Base-by-base conservation (phyloP, 2,329 filamentous ascomycete genomes). In the Aspergillus sp. region DNA sequence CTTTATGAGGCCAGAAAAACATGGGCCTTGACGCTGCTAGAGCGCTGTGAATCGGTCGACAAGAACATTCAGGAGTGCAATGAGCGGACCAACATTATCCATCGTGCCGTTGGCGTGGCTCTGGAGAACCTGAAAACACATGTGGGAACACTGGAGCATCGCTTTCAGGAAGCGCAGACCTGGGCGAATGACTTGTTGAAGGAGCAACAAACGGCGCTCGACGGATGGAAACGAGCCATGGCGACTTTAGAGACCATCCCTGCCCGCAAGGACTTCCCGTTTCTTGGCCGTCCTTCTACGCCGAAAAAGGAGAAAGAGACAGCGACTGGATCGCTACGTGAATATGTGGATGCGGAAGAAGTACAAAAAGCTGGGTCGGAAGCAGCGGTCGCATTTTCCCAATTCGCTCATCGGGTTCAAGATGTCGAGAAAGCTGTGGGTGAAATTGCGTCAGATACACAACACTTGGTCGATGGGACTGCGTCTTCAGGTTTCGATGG, bases 41-140 rank as follows among this genome's bases (percentile, higher is more conserved):
- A 88, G 26, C 87, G 89, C 65, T 94, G 91, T 67, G 81, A 81
- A 53, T 79, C 80, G 53, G 88, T 92, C 79, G 86, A 87, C 54
- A 79, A 81, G 55, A 78, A 82, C 62, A 83, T 87, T 20, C 82
- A 86, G 68, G 83, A 87, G 57, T 84, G 77, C 52, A 75, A 75
- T 57, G 74, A 77, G 57, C 72, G 74, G 42, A 74, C 71, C 49
- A 71, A 71, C 47, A 67, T 90, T 65, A 90, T 91, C 70, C 81
- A 91, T 70, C 87, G 88, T 62, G 93, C 90, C 59, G 84, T 96
- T 52, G 88, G 91, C 63, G 91, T 95, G 26, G 95, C 94, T 6
- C 87, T 96, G 22, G 88, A 89, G 63, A 99, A 97, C 59, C 72
- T 82, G 52, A 80, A 80, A 60, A 78, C 78, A 26, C 79, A 82